Percentiles rank a stretch among this genome's conserved stretches.
Conservation (phyloP, 2,329 filamentous ascomycete genomes). For the Aspergillus brasiliensis region DNA sequence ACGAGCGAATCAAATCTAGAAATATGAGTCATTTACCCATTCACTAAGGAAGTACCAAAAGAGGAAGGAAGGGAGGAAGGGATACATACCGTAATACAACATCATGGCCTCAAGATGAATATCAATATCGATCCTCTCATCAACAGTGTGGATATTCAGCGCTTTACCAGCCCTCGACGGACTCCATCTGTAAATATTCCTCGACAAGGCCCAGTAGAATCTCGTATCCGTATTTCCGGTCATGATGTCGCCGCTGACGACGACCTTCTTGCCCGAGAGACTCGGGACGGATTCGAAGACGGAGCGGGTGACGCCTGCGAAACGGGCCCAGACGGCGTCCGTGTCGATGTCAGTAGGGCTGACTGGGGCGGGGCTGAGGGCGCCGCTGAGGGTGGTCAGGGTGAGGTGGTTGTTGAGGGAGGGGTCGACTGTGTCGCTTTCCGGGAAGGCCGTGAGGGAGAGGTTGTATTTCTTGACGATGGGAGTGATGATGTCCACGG, state of each 20-base stretch:
- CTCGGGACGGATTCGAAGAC: constrained; percentile 41
- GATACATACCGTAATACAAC: constrained; percentile 44
- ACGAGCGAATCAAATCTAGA: constrained; percentile 36
- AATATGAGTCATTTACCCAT: neutral
- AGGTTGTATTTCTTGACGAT: constrained; percentile 54
- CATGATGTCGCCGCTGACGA: constrained; percentile 51
- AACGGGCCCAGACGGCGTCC: constrained; percentile 38
- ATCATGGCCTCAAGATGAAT: constrained; percentile 48
- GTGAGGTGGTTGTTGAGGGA: constrained; percentile 30
- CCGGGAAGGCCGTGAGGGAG: constrained; percentile 51
- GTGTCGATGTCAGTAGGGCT: constrained; percentile 35
- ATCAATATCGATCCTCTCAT: constrained; percentile 50
- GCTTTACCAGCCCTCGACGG: constrained; percentile 49
- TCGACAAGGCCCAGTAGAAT: constrained; percentile 56
- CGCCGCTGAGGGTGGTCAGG: constrained; percentile 32
- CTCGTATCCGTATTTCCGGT: constrained; percentile 57
- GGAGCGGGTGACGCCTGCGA: constrained; percentile 44
- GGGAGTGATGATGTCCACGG: constrained; percentile 49
- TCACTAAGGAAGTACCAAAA: neutral
- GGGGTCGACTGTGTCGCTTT: constrained; percentile 16
- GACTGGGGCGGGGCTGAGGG: constrained; percentile 35
- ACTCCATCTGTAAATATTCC: constrained; percentile 56
- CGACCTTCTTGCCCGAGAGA: constrained; percentile 37
- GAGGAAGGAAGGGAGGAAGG: neutral
- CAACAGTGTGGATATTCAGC: constrained; percentile 54